Evolutionary conservation across 768 basidiomycete genomes (phyloP).

Genomic region (Termitomyces eurrhizus): DNA sequence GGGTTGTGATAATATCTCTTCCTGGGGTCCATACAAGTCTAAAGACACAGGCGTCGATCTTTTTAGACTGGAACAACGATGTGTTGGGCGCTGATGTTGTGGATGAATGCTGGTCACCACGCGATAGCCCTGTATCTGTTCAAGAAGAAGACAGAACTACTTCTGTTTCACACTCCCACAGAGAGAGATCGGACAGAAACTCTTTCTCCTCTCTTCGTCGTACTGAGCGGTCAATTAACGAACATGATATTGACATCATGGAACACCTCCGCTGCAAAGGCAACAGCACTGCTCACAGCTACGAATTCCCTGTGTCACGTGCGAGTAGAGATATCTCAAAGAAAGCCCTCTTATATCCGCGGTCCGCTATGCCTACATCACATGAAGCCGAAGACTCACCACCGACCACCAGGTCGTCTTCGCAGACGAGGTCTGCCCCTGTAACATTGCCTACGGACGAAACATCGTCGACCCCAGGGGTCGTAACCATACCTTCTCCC

Average conservation of each 20-base stretch:
- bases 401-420: slow-evolving; percentile 6
- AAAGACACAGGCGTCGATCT: slow-evolving; percentile 49
- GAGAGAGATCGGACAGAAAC: neutral
- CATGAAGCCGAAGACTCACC: neutral
- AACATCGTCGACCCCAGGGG: slow-evolving; percentile 6
- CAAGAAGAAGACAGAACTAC: neutral
- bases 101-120: slow-evolving; percentile 10
- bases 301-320: neutral
- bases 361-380: neutral
- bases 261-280: slow-evolving; percentile 8
- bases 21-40: slow-evolving; percentile 39
- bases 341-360: neutral
- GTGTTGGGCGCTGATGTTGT: slow-evolving; percentile 24
- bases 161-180: neutral
- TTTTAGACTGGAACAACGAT: slow-evolving; percentile 46
- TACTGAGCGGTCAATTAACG: neutral
- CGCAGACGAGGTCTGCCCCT: slow-evolving; percentile 12
- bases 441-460: slow-evolving; percentile 3
- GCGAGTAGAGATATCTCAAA: neutral
- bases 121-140: neutral
- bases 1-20: slow-evolving; percentile 48
- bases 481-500: neutral
- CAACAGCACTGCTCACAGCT: neutral
- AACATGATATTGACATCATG: slow-evolving; percentile 17
- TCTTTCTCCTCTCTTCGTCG: neutral